Conservation (phyloP, 345 rosid genomes). For the Sonneratia alba region DNA sequence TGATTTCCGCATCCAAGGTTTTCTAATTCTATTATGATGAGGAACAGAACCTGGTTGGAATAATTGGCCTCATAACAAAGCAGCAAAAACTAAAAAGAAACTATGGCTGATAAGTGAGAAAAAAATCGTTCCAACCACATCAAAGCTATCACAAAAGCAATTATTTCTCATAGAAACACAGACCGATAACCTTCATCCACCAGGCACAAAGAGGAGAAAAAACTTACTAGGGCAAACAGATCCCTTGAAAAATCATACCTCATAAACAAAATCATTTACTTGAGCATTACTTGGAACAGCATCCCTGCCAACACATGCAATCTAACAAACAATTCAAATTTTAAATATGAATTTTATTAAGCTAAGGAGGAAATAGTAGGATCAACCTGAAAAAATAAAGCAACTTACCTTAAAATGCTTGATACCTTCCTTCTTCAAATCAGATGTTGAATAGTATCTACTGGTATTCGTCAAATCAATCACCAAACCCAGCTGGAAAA, state of each 20-base stretch:
- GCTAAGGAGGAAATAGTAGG: not conserved
- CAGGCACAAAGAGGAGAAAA: not conserved
- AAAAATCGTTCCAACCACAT: not conserved
- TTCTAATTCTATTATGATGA: not conserved
- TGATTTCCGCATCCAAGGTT: not conserved
- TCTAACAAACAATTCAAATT: constrained; percentile 35
- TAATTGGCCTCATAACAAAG: not conserved
- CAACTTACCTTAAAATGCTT: constrained; percentile 75
- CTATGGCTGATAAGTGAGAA: not conserved
- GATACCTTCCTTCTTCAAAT: constrained; percentile 79
- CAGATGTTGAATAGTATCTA: constrained; percentile 65
- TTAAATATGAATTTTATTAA: constrained; percentile 3
- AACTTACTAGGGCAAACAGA: not conserved
- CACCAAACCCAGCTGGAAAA: constrained; percentile 85
- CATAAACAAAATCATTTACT: constrained; percentile 76
- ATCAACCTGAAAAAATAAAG: not conserved
- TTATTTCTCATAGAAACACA: not conserved
- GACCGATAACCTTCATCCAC: not conserved
- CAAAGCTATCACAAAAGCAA: not conserved
- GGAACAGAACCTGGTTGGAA: not conserved
- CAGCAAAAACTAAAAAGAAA: not conserved
- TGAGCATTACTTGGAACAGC: constrained; percentile 78
- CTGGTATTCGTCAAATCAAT: constrained; percentile 95
- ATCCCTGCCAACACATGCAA: constrained; percentile 88
- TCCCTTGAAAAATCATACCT: constrained; percentile 37